phyloP scores from a whole-genome alignment of 1,284 basidiomycete genomes.

The Bjerkandera adusta region DNA sequence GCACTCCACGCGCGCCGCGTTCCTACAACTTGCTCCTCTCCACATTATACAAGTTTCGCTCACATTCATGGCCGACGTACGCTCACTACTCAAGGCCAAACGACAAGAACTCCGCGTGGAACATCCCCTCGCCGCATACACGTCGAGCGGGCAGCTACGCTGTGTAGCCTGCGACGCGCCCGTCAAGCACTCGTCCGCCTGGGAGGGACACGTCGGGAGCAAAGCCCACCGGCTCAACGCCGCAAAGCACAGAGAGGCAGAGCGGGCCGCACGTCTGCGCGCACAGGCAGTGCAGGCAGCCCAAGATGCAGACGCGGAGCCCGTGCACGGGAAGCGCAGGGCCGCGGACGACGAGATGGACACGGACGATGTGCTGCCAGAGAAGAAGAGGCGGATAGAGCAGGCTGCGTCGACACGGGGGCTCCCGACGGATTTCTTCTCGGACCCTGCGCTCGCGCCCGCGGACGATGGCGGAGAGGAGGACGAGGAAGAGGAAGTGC shows the following conservation, averaged over 20 bases:
- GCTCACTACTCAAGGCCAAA: constrained; percentile 73
- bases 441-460: constrained; percentile 61
- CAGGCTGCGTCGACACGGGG: constrained; percentile 12
- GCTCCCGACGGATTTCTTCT: constrained; percentile 77
- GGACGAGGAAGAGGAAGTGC: constrained; percentile 17
- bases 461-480: constrained; percentile 33
- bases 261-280: constrained; percentile 33
- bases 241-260: constrained; percentile 51
- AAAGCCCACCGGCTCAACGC: constrained; percentile 71
- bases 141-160: constrained; percentile 58
- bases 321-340: constrained; percentile 41
- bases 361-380: constrained; percentile 20
- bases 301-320: constrained; percentile 33
- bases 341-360: constrained; percentile 35
- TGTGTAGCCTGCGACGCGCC: constrained; percentile 62
- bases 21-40: neutral
- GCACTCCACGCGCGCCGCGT: too few species aligned
- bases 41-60: neutral
- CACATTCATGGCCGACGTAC: constrained; percentile 62
- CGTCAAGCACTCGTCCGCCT: constrained; percentile 76
- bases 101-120: constrained; percentile 66
- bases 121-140: constrained; percentile 74
- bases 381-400: constrained; percentile 11
- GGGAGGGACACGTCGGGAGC: constrained; percentile 83
- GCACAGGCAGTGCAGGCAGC: too few species aligned